Evolutionary conservation across 164 flowering plant genomes (phyloP), one percentile per base, ranked within the genome.

Genomic region (Nelumbo lutea): DNA sequence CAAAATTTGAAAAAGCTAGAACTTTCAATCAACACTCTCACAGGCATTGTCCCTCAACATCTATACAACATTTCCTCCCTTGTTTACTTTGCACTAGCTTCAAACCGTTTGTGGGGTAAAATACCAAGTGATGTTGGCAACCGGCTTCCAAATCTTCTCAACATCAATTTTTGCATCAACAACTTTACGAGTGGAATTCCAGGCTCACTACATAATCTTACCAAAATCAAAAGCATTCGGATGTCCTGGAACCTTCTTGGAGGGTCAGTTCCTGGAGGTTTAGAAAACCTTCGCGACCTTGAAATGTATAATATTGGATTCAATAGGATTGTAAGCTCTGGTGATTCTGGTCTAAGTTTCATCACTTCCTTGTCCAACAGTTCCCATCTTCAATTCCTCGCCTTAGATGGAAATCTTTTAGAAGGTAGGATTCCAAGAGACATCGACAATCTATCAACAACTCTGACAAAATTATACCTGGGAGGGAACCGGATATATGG

Each of bases 31-130:
- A 88, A 88, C 62, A 45, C 69, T 13, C 78, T 86, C 52, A 65
- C 77, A 1, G 91, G 91, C 1, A 61, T 65, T 0, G 52, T 87
- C 42, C 88, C 91, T 4, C 6, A 73, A 0, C 63, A 83, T 2
- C 43, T 87, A 2, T 87, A 73, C 71, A 87, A 86, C 75, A 51
- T 83, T 51, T 77, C 92, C 9, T 83, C 85, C 3, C 58, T 87
- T 6, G 68, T 60, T 6, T 6, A 11, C 13, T 66, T 85, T 27
- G 76, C 70, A 5, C 7, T 87, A n/a, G 73, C 82, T 47, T 68
- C 77, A 6, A 87, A 87, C 65, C 11, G 65, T 13, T 59, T 87
- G 2, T 63, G 64, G 68, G 90, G 90, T 43, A 53, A 53, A 7
- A 53, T 87, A 51, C 88, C 90, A 2, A 6, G 38, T 7, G 71